Evolutionary conservation across 1,139 yeast species (phyloP).

Genomic region (Saccharomycopsis hybrid): DNA sequence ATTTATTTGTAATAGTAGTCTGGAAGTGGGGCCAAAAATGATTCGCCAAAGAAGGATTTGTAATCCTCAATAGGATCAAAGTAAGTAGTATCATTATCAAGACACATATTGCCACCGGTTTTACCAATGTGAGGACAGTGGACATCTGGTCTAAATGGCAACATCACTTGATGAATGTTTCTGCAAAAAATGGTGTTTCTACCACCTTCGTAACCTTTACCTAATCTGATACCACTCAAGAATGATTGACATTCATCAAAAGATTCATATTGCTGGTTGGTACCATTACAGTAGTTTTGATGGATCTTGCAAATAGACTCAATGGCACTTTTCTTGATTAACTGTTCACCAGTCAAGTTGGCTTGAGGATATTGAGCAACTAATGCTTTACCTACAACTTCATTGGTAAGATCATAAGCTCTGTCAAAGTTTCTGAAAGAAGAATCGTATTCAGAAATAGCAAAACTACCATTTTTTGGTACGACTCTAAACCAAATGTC

Average conservation of each 20-base stretch:
- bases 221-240: constrained; percentile 21
- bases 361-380: neutral
- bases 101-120: constrained; percentile 26
- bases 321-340: constrained; percentile 13
- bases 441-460: constrained; percentile 16
- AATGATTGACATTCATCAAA: constrained; percentile 21
- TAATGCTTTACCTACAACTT: constrained; percentile 1
- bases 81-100: constrained; percentile 22
- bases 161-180: constrained; percentile 25
- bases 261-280: constrained; percentile 18
- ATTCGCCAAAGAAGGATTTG: no score
- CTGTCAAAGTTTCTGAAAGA: constrained; percentile 16
- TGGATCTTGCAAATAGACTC: constrained; percentile 23
- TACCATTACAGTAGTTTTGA: constrained; percentile 20
- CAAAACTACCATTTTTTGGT: neutral
- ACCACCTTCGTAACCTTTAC: constrained; percentile 26
- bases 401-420: constrained; percentile 5
- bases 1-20: no score
- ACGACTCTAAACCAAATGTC: constrained; percentile 21
- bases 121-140: constrained; percentile 27
- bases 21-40: no score
- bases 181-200: constrained; percentile 25
- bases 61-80: no score
- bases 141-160: constrained; percentile 23
- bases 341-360: neutral